Evolutionary conservation across 2,329 filamentous ascomycete genomes (phyloP).

Genomic region (Knoxdaviesia proteae): DNA sequence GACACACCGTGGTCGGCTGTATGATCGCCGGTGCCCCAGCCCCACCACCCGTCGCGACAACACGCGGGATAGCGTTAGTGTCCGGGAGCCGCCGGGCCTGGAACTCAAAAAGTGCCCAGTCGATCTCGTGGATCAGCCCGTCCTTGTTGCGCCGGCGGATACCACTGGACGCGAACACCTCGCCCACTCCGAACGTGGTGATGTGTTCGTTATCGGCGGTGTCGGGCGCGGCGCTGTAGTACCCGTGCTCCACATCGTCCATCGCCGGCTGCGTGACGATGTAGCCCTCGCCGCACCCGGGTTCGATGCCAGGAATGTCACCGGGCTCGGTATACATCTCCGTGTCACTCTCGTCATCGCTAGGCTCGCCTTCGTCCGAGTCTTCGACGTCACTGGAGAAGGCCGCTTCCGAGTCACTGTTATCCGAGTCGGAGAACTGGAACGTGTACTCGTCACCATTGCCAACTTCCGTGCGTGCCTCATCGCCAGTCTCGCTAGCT

Average conservation of each 20-base stretch:
- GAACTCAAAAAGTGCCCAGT: constrained; percentile 84
- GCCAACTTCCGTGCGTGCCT: constrained; percentile 13
- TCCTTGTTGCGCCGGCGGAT: constrained; percentile 56
- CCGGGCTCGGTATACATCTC: constrained; percentile 39
- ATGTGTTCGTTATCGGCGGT: constrained; percentile 65
- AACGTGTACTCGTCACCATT: constrained; percentile 34
- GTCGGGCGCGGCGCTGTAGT: constrained; percentile 21
- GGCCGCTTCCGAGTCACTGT: constrained; percentile 30
- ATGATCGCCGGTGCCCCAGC: constrained; percentile 11
- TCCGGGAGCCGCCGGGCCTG: constrained; percentile 47
- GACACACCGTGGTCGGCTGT: constrained; percentile 36
- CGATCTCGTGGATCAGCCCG: constrained; percentile 70
- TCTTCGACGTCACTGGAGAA: constrained; percentile 25
- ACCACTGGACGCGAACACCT: constrained; percentile 76
- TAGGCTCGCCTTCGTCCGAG: constrained; percentile 1
- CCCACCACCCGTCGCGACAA: constrained; percentile 5
- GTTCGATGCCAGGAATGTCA: constrained; percentile 59
- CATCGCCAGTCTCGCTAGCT: constrained; percentile 14
- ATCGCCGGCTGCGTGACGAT: constrained; percentile 80
- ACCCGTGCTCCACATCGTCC: constrained; percentile 40
- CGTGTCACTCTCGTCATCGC: constrained; percentile 22
- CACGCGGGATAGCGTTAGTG: constrained; percentile 44
- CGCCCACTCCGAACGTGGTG: constrained; percentile 58
- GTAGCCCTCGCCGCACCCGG: constrained; percentile 55
- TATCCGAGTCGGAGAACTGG: constrained; percentile 42